Conservation (phyloP, 2,329 filamentous ascomycete genomes). For the Zymoseptoria ardabiliae region DNA sequence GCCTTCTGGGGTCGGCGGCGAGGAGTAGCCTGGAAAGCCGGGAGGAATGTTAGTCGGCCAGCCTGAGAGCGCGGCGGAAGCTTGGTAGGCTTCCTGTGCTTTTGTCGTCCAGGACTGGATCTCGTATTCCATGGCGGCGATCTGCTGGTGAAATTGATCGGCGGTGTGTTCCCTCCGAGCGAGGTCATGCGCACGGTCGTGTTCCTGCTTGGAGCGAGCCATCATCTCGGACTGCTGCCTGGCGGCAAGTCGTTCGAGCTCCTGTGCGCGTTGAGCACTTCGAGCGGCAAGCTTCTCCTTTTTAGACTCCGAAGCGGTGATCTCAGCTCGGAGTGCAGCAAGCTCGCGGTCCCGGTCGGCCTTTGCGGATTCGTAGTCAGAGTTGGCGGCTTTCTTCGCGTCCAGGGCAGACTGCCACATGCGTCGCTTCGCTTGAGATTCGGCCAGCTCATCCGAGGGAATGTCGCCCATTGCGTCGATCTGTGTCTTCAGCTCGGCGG, state of each 20-base stretch:
- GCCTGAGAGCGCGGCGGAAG: constrained; percentile 25
- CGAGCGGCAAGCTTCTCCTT: constrained; percentile 65
- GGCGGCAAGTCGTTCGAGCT: constrained; percentile 62
- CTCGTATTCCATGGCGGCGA: constrained; percentile 32
- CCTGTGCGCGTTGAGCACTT: constrained; percentile 64
- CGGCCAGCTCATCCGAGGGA: constrained; percentile 54
- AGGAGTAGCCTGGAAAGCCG: constrained; percentile 25
- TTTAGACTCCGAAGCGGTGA: constrained; percentile 56
- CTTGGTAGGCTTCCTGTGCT: constrained; percentile 33
- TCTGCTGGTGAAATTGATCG: constrained; percentile 32
- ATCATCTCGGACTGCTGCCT: constrained; percentile 52
- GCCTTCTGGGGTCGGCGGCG: constrained; percentile 53
- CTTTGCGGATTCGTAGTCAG: constrained; percentile 57
- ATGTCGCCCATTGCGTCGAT: constrained; percentile 59
- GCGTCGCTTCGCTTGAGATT: constrained; percentile 52
- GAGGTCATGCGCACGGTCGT: constrained; percentile 22
- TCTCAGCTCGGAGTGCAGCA: constrained; percentile 57
- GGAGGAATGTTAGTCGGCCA: constrained; percentile 20
- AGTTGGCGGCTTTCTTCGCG: constrained; percentile 43
- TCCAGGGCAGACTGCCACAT: constrained; percentile 50
- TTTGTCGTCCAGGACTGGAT: constrained; percentile 34
- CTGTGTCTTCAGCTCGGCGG: constrained; percentile 48
- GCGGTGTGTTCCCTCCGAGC: constrained; percentile 33
- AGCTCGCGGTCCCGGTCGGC: constrained; percentile 55
- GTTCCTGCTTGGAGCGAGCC: constrained; percentile 28